Conservation (phyloP, 768 basidiomycete genomes). For the Termitomyces sp. region DNA sequence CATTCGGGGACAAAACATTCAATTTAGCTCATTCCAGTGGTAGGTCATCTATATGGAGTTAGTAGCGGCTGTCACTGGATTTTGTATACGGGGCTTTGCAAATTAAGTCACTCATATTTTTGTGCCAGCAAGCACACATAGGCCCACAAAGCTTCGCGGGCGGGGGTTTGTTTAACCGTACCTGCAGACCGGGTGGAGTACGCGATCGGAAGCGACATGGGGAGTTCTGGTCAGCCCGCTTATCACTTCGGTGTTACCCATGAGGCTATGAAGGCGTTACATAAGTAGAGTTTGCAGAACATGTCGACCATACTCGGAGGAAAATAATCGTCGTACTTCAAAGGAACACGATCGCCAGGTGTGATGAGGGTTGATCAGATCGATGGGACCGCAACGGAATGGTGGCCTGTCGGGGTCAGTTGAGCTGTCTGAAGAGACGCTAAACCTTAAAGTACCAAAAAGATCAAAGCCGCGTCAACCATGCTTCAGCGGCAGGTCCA, state of each 20-base stretch:
- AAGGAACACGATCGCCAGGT: neutral
- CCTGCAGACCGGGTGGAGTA: neutral
- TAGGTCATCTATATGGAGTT: neutral
- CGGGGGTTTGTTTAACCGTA: neutral
- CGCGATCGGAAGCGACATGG: neutral
- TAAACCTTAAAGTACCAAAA: neutral
- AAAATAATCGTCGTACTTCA: neutral
- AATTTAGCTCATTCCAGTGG: neutral
- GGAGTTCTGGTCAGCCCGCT: neutral
- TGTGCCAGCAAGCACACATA: neutral
- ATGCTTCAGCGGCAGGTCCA: no score
- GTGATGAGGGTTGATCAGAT: neutral
- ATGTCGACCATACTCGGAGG: neutral
- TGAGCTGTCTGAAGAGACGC: neutral
- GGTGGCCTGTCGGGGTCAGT: neutral
- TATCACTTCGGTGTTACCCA: neutral
- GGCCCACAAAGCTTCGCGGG: neutral
- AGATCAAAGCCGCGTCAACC: neutral
- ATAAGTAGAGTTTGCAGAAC: neutral
- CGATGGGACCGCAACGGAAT: neutral
- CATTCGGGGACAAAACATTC: neutral
- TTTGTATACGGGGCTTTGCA: neutral
- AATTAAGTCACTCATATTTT: neutral
- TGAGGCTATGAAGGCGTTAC: neutral
- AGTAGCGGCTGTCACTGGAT: neutral